Conservation (phyloP, 1,284 basidiomycete genomes). For the Leccinum fuscescens region DNA sequence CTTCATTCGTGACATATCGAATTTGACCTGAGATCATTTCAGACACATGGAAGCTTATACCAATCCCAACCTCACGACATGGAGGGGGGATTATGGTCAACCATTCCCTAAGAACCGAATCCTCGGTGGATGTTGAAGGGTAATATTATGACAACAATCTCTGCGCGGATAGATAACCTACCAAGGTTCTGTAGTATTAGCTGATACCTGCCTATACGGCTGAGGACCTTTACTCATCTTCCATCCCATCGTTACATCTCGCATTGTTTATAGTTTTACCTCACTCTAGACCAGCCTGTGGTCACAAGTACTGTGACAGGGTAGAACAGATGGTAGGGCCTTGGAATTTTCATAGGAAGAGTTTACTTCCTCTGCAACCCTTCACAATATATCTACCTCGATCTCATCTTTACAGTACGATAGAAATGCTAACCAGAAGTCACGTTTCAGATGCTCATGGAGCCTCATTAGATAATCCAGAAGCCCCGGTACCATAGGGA, state of each 20-base stretch:
- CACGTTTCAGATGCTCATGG: not conserved
- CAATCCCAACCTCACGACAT: slow-evolving; percentile 43
- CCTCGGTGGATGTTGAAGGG: slow-evolving; percentile 30
- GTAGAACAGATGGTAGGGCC: not conserved
- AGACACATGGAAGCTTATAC: slow-evolving; percentile 41
- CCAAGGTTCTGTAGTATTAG: not conserved
- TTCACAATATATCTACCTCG: not conserved
- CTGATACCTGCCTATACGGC: not conserved
- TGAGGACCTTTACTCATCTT: not conserved
- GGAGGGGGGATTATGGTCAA: slow-evolving; percentile 35
- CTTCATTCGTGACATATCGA: not conserved
- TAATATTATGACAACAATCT: not conserved
- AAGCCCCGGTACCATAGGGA: slow-evolving; percentile 3
- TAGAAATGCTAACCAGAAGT: not conserved
- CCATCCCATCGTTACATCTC: slow-evolving; percentile 1
- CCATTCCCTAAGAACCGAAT: slow-evolving; percentile 34
- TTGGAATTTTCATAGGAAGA: not conserved
- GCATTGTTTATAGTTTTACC: not conserved
- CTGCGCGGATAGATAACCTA: not conserved
- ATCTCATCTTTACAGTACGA: not conserved
- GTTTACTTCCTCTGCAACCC: not conserved
- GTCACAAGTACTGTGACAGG: not conserved
- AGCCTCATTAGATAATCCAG: slow-evolving; percentile 9
- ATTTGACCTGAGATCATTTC: slow-evolving; percentile 1
- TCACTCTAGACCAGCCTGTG: not conserved